phyloP scores from a whole-genome alignment of 1,139 yeast species.

The Wickerhamiella infanticola region DNA sequence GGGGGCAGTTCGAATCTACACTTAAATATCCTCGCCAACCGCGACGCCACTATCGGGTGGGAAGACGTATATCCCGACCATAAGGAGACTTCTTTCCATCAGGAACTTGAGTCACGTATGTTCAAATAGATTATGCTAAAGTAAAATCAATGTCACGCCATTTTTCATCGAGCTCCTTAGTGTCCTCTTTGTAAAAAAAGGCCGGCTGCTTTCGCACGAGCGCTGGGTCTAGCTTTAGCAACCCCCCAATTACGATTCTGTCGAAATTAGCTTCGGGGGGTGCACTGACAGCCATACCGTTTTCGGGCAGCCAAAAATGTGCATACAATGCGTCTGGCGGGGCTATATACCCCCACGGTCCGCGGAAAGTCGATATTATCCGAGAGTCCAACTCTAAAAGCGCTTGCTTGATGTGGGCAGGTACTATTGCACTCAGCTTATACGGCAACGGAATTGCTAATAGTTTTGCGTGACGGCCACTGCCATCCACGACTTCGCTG shows the following conservation, averaged over 20 bases:
- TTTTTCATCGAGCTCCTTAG: neutral
- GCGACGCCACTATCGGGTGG: slow-evolving; percentile 73
- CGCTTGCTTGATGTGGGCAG: neutral
- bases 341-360: neutral
- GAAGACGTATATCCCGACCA: slow-evolving; percentile 60
- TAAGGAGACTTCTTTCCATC: slow-evolving; percentile 36
- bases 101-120: slow-evolving; percentile 53
- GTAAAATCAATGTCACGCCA: neutral
- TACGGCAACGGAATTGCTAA: neutral
- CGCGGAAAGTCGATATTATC: neutral
- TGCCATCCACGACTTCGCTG: neutral
- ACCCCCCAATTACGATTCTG: neutral
- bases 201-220: neutral
- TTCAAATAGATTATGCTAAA: slow-evolving; percentile 29
- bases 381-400: neutral
- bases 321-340: neutral
- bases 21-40: slow-evolving; percentile 61
- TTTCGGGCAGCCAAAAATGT: neutral
- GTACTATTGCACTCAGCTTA: neutral
- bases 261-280: neutral
- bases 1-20: slow-evolving; percentile 40
- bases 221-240: neutral
- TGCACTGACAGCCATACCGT: neutral
- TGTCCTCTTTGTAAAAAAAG: neutral
- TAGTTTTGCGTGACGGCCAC: neutral